A percentile compares a stretch with the other conserved stretches of the same genome.
Conservation (phyloP, 2,329 filamentous ascomycete genomes). For the Monosporascus cannonballus region DNA sequence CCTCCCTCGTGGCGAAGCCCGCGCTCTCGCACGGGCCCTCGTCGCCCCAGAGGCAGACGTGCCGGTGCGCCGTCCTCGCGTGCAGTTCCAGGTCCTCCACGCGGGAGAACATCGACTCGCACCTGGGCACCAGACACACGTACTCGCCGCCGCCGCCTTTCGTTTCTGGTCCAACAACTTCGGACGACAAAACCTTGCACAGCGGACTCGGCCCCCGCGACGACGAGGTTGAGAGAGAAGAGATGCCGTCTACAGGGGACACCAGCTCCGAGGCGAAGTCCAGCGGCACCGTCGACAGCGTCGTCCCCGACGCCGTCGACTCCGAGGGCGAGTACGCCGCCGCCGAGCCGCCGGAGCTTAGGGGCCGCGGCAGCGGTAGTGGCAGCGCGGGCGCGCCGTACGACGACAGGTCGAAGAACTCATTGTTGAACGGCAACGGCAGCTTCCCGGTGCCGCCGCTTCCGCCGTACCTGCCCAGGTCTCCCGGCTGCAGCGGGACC, state of each 20-base stretch:
- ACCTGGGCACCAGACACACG: not conserved
- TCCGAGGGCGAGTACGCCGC: slow-evolving; percentile 7
- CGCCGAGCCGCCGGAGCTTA: slow-evolving; percentile 9
- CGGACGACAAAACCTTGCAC: slow-evolving; percentile 5
- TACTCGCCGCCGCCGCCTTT: not conserved
- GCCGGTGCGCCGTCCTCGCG: slow-evolving; percentile 20
- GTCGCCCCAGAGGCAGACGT: slow-evolving; percentile 34
- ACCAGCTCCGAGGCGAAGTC: slow-evolving; percentile 10
- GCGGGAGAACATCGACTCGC: not conserved
- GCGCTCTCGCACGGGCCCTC: slow-evolving; percentile 24
- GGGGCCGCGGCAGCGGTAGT: not conserved
- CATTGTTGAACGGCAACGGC: not conserved
- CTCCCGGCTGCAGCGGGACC: not conserved
- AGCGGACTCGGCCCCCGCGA: slow-evolving; percentile 16
- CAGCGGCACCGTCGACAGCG: slow-evolving; percentile 11
- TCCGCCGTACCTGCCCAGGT: not conserved
- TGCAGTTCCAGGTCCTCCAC: slow-evolving; percentile 12
- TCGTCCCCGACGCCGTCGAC: slow-evolving; percentile 14
- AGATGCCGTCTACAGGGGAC: not conserved
- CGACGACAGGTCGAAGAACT: not conserved
- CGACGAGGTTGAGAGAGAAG: not conserved
- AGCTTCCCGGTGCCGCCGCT: not conserved
- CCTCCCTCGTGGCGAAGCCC: slow-evolving; percentile 31
- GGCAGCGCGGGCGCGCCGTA: too few species aligned
- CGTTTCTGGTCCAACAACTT: not conserved